Conservation (phyloP, 441 rosid genomes). For the Jatropha multifida region DNA sequence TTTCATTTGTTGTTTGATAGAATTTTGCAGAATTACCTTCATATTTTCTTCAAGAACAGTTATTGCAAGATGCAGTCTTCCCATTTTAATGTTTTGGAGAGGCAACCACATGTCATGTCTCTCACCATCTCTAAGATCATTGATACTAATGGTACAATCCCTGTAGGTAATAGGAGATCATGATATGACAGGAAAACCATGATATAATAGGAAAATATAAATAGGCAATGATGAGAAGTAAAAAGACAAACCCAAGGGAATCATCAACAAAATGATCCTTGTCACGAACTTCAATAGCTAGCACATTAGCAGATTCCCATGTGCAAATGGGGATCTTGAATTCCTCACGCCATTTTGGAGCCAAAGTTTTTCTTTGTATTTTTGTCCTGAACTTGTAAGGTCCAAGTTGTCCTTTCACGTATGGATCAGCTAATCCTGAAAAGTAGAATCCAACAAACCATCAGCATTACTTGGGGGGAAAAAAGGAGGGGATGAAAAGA, state of each 20-base stretch:
- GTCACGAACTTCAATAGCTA: constrained; percentile 74
- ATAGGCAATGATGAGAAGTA: neutral
- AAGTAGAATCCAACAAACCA: constrained; percentile 17
- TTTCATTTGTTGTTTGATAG: neutral
- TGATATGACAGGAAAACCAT: constrained; percentile 1
- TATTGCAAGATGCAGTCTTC: constrained; percentile 81
- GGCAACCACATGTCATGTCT: constrained; percentile 85
- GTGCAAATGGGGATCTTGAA: constrained; percentile 72
- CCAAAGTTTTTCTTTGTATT: constrained; percentile 61
- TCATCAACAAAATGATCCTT: constrained; percentile 84
- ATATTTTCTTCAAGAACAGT: constrained; percentile 53
- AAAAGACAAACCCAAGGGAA: constrained; percentile 68
- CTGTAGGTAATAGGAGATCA: constrained; percentile 41
- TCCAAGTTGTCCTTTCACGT: constrained; percentile 89
- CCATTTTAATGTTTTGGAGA: constrained; percentile 73
- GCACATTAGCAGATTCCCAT: constrained; percentile 71
- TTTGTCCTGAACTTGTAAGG: constrained; percentile 73
- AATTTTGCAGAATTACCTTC: constrained; percentile 41
- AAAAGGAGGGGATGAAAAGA: constrained; percentile 9
- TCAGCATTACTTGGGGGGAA: neutral
- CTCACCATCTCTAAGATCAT: constrained; percentile 61
- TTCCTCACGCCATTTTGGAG: constrained; percentile 93
- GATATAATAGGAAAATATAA: neutral
- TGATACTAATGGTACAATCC: constrained; percentile 61
- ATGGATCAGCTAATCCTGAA: constrained; percentile 94